Conservation (phyloP, 306 rosid genomes). For the Rosa persica region DNA sequence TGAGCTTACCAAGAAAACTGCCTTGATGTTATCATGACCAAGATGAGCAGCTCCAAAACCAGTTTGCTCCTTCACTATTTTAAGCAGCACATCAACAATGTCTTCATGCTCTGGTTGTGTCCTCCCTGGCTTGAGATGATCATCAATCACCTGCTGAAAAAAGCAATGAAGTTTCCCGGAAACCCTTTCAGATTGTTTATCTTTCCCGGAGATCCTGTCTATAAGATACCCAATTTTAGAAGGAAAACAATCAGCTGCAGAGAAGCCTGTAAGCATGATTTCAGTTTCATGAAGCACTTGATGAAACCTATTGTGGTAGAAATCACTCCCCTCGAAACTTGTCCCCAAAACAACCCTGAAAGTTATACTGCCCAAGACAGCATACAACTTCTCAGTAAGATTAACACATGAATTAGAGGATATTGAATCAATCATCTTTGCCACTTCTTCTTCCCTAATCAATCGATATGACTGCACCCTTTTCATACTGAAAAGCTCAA, state of each 20-base stretch:
- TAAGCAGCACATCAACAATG: slow-evolving; percentile 30
- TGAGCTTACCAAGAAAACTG: slow-evolving; percentile 30
- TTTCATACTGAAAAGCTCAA: slow-evolving; percentile 33
- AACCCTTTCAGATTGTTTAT: slow-evolving; percentile 25
- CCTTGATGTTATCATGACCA: slow-evolving; percentile 32
- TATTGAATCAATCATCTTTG: slow-evolving; percentile 11
- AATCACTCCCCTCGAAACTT: neutral
- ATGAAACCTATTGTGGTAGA: slow-evolving; percentile 13
- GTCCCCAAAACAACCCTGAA: slow-evolving; percentile 33
- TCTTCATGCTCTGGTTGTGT: slow-evolving; percentile 15
- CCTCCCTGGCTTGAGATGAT: slow-evolving; percentile 15
- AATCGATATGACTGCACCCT: slow-evolving; percentile 34
- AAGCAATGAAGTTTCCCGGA: slow-evolving; percentile 43
- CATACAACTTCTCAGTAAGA: slow-evolving; percentile 27
- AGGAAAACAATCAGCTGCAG: too few species aligned
- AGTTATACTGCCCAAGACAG: slow-evolving; percentile 6
- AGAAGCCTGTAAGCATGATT: too few species aligned
- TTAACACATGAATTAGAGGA: slow-evolving; percentile 1
- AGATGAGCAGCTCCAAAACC: slow-evolving; percentile 6
- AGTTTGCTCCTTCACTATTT: slow-evolving; percentile 4
- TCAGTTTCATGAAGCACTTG: slow-evolving; percentile 1
- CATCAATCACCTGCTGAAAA: slow-evolving; percentile 37
- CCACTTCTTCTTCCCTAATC: slow-evolving; percentile 38
- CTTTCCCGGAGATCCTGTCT: slow-evolving; percentile 32
- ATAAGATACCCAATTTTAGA: too few species aligned